phyloP scores from a whole-genome alignment of 169 alveolate genomes.

The Cystoisospora suis region DNA sequence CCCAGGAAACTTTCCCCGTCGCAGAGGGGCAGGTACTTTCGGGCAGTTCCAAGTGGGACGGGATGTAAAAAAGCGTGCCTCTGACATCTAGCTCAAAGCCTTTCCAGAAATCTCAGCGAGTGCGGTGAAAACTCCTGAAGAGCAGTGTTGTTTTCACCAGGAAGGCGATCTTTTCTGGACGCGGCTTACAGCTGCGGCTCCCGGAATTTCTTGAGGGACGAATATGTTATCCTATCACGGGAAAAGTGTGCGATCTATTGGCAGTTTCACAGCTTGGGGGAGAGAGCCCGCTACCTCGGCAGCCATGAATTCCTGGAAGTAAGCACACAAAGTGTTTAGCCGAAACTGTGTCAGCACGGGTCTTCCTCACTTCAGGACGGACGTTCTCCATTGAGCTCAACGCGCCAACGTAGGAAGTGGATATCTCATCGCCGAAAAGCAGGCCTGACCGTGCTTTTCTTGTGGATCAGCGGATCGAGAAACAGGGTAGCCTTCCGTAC shows the following conservation, averaged over 20 bases:
- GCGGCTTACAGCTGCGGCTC: not conserved
- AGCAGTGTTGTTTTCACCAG: not conserved
- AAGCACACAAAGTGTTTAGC: not conserved
- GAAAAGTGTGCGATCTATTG: not conserved
- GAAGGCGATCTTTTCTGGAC: not conserved
- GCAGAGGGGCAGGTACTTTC: too few species aligned
- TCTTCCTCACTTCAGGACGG: not conserved
- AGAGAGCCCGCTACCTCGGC: constrained; percentile 12
- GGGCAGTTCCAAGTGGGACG: too few species aligned
- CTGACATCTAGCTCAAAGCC: too few species aligned
- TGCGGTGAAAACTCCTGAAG: constrained; percentile 7
- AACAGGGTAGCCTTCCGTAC: not conserved
- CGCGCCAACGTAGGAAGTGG: constrained; percentile 3
- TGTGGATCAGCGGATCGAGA: not conserved
- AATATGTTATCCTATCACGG: constrained; percentile 2
- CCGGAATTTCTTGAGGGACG: constrained; percentile 9
- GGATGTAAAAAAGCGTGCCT: too few species aligned
- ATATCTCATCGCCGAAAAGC: not conserved
- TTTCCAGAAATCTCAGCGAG: not conserved
- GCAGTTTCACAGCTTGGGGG: too few species aligned
- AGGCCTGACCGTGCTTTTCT: not conserved
- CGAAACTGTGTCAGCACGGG: not conserved
- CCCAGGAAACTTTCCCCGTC: too few species aligned
- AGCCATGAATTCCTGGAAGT: not conserved
- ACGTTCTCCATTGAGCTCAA: not conserved